Conservation (phyloP, 2,329 filamentous ascomycete genomes). For the Byssoonygena ceratinophila region DNA sequence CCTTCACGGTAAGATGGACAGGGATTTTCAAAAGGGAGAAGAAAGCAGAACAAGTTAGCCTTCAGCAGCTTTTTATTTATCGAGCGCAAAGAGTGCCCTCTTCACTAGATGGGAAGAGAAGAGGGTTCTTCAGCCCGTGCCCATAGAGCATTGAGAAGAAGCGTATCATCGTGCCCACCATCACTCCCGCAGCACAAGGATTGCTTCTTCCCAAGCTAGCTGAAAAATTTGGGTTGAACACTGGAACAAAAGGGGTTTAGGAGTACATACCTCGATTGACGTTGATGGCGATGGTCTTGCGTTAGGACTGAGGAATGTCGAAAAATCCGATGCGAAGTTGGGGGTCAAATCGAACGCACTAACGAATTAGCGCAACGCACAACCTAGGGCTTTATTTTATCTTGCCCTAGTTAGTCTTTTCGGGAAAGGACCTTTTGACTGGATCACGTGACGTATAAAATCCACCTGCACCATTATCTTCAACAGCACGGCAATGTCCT, state of each 20-base stretch:
- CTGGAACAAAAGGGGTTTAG: constrained; percentile 14
- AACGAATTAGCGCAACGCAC: no score
- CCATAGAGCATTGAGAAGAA: constrained; percentile 28
- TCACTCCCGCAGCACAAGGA: constrained; percentile 22
- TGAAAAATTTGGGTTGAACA: constrained; percentile 25
- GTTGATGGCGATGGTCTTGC: constrained; percentile 11
- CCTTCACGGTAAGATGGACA: background rate
- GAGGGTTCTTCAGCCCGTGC: constrained; percentile 61
- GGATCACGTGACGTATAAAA: no score
- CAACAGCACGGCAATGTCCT: no score
- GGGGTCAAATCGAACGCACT: background rate
- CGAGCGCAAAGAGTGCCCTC: constrained; percentile 59
- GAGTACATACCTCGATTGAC: constrained; percentile 36
- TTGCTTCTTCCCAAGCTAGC: constrained; percentile 38
- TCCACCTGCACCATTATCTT: no score
- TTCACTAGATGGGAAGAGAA: constrained; percentile 23
- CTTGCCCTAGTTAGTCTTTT: constrained; percentile 10
- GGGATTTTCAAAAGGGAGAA: constrained; percentile 4
- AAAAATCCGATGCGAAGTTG: background rate
- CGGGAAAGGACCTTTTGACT: no score
- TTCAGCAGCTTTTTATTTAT: constrained; percentile 44
- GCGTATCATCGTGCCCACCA: constrained; percentile 32
- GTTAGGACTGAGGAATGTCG: background rate
- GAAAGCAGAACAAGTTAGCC: constrained; percentile 43
- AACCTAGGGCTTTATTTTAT: background rate